Evolutionary conservation across 148 eudicot genomes (phyloP).

Genomic region (Diospyros kaki): DNA sequence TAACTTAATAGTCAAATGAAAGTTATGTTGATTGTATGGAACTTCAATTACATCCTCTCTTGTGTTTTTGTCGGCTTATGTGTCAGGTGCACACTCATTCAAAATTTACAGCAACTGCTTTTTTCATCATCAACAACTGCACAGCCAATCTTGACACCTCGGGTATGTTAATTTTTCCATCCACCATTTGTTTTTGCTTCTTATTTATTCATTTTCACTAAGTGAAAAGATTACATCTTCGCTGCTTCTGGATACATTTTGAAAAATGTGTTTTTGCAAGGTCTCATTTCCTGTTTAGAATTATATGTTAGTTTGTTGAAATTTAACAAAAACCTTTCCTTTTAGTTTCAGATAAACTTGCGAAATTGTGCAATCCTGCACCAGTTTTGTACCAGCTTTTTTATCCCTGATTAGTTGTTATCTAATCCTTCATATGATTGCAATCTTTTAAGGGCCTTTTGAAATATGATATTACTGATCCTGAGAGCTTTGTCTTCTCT

Average conservation of each 20-base stretch:
- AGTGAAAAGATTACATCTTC: too few relatives aligned
- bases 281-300: neutral
- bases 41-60: neutral
- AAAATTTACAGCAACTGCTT: conserved; percentile 85
- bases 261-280: neutral
- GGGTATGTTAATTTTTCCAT: conserved; percentile 42
- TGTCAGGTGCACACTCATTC: conserved; percentile 81
- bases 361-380: neutral
- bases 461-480: neutral
- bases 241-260: neutral
- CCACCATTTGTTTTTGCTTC: neutral
- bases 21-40: neutral
- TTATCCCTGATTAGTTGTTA: neutral
- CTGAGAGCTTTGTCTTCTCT: neutral
- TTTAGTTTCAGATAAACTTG: neutral
- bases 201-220: neutral
- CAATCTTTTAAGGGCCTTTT: neutral
- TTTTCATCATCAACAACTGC: conserved; percentile 99
- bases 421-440: neutral
- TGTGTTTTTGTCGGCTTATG: neutral
- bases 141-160: conserved; percentile 83
- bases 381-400: neutral
- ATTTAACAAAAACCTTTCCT: neutral
- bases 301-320: neutral
- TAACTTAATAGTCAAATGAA: neutral